Evolutionary conservation across 768 basidiomycete genomes (phyloP).

Genomic region (Naganishia onofrii): DNA sequence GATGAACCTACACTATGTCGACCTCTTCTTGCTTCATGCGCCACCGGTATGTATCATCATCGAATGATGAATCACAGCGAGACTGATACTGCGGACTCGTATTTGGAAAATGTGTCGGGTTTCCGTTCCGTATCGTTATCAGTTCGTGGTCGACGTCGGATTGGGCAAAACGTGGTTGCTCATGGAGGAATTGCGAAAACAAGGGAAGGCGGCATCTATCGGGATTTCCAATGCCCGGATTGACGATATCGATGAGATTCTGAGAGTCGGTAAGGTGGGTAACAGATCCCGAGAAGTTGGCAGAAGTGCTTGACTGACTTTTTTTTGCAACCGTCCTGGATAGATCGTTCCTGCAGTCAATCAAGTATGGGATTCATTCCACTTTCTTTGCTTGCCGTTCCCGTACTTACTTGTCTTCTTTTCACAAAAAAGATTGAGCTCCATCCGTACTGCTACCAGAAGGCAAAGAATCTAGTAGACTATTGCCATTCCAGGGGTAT

Average conservation of each 20-base stretch:
- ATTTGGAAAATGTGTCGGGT: too few species aligned
- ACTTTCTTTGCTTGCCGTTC: background rate
- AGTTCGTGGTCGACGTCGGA: slow-evolving; percentile 37
- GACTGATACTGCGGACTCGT: too few species aligned
- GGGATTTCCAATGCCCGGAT: slow-evolving; percentile 54
- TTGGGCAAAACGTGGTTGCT: slow-evolving; percentile 61
- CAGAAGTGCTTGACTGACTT: too few species aligned
- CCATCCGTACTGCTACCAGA: slow-evolving; percentile 51
- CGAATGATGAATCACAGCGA: background rate
- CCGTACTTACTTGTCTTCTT: background rate
- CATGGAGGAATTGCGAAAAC: slow-evolving; percentile 60
- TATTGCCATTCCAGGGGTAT: slow-evolving; percentile 45
- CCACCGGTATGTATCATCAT: slow-evolving; percentile 41
- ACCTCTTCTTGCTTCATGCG: slow-evolving; percentile 64
- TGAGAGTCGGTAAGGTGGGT: slow-evolving; percentile 42
- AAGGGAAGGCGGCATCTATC: slow-evolving; percentile 55
- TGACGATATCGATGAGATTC: slow-evolving; percentile 49
- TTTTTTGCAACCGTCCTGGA: too few species aligned
- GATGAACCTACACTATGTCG: slow-evolving; percentile 53
- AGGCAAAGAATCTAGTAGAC: slow-evolving; percentile 38
- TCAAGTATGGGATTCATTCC: slow-evolving; percentile 39
- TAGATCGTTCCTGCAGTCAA: slow-evolving; percentile 49
- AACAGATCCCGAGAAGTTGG: background rate
- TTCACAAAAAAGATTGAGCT: slow-evolving; percentile 52
- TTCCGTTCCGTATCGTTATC: background rate